Base-by-base conservation (phyloP, 139 green algal genomes). In the Coelastrella sp. region DNA sequence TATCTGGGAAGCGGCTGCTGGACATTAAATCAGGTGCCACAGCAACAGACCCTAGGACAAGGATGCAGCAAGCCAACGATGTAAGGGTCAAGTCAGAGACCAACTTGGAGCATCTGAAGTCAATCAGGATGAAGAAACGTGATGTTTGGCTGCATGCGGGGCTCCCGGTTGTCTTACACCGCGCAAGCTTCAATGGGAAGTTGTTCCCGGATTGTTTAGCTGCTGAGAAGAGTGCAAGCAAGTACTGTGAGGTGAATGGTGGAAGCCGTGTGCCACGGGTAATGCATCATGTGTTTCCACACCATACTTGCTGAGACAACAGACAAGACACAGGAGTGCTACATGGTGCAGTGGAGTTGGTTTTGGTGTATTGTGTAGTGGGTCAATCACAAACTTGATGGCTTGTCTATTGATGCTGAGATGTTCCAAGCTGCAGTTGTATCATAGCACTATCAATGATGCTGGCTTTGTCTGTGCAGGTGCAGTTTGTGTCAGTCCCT, bases 171-270 rank as follows among this genome's bases (percentile, higher is more conserved):
- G 23, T 84, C 2, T 73, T 84, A 57, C 77, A 84, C n/a, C 57
- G 77, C 21, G 74, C 77, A 2, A 74, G 57, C 60, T 84, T 84
- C 60, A 84, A 84, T 59, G 57, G 50, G 37, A 84, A 84, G 59
- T 84, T 84, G 13, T 84, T 84, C 77, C 77, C 77, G 5, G 76
- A 84, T 57, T 84, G 76, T 21, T n/a, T 73, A 0, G 34, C 48
- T 50, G 19, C 48, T 27, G 23, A 48, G 4, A 68, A 81, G 74
- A 51, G 37, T 23, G n/a, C 11, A 25, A 57, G 38, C 15, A 38
- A 62, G 41, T 79, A 79, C n/a, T 79, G 69, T 37, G 40, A 79
- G 69, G 69, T 79, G 9, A 27, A 41, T 23, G 30, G 2, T 7
- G 7, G 8, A 9, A 1, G 0, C 27, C 9, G 2, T 17, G 41